Percentiles rank a stretch among this genome's conserved stretches.
phyloP scores from a whole-genome alignment of 768 basidiomycete genomes.

The Kwoniella pini region DNA sequence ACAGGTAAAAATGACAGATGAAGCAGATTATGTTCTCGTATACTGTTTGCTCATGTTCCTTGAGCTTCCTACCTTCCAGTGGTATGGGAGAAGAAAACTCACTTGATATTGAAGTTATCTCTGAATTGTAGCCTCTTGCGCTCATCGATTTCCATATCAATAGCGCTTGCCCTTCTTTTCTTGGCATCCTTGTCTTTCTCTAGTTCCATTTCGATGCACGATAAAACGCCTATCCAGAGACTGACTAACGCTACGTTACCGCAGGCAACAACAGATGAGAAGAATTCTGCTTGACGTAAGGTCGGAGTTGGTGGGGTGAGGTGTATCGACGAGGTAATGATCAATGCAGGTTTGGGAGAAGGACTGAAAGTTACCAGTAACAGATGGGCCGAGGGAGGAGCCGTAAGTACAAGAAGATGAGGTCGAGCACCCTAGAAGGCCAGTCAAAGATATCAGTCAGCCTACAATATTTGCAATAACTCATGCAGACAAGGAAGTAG shows the following conservation, averaged over 20 bases:
- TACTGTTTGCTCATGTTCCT: conserved; percentile 27
- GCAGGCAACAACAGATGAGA: conserved; percentile 38
- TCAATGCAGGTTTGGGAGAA: conserved; percentile 17
- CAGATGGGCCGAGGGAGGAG: conserved; percentile 49
- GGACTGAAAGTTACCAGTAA: conserved; percentile 37
- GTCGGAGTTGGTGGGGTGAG: conserved; percentile 43
- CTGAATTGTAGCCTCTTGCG: conserved; percentile 22
- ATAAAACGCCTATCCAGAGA: conserved; percentile 51
- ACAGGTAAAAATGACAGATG: conserved; percentile 43
- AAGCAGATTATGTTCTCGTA: conserved; percentile 52
- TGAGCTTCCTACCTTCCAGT: neutral
- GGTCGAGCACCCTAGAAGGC: conserved; percentile 33
- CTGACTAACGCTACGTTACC: conserved; percentile 45
- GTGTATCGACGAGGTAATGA: conserved; percentile 31
- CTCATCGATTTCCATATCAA: conserved; percentile 17
- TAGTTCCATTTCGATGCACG: conserved; percentile 44
- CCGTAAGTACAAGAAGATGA: conserved; percentile 44
- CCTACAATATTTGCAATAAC: neutral
- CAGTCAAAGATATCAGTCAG: neutral
- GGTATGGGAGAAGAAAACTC: conserved; percentile 9
- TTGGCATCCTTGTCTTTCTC: conserved; percentile 45
- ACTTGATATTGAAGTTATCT: conserved; percentile 46
- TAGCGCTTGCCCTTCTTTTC: conserved; percentile 22
- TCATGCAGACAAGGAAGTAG: too few relatives aligned
- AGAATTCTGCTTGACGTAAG: conserved; percentile 50